Conservation (phyloP, 352 stramenopile species). For the Globisporangium recalcitrans region DNA sequence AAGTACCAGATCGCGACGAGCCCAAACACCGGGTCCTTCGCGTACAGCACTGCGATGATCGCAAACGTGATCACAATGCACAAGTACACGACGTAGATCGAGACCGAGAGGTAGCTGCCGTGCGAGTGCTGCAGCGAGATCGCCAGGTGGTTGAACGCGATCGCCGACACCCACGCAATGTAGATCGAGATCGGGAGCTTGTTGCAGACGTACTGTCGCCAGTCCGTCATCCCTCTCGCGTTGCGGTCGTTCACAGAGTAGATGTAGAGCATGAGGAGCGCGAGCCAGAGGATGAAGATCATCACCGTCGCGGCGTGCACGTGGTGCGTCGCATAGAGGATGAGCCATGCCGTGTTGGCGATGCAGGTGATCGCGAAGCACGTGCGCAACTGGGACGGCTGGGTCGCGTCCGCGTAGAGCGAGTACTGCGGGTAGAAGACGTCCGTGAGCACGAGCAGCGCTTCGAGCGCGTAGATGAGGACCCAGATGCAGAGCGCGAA, state of each 20-base stretch:
- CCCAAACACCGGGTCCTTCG: constrained; percentile 50
- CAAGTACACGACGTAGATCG: constrained; percentile 63
- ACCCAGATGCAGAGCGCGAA: constrained; percentile 67
- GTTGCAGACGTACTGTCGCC: constrained; percentile 68
- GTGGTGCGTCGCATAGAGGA: constrained; percentile 52
- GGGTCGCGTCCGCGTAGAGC: constrained; percentile 66
- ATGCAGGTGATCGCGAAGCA: constrained; percentile 66
- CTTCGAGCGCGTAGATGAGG: constrained; percentile 62
- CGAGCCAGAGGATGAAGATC: constrained; percentile 69
- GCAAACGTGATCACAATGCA: constrained; percentile 53
- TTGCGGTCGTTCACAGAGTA: constrained; percentile 77
- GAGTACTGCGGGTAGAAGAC: constrained; percentile 59
- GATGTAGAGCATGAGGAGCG: constrained; percentile 68
- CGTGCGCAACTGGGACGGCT: constrained; percentile 51
- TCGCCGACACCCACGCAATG: constrained; percentile 72
- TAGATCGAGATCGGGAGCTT: constrained; percentile 72
- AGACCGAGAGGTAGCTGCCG: constrained; percentile 43
- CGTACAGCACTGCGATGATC: constrained; percentile 53
- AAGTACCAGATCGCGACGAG: constrained; percentile 74
- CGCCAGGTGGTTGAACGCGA: constrained; percentile 58
- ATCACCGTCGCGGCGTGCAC: constrained; percentile 49
- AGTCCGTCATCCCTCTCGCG: constrained; percentile 39
- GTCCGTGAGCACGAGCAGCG: constrained; percentile 55
- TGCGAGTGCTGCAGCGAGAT: constrained; percentile 61
- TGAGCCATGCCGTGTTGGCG: constrained; percentile 60